Evolutionary conservation across 2,329 filamentous ascomycete species (phyloP), one percentile per base, ranked within the genome.

Genomic region (Orbilia blumenaviensis): DNA sequence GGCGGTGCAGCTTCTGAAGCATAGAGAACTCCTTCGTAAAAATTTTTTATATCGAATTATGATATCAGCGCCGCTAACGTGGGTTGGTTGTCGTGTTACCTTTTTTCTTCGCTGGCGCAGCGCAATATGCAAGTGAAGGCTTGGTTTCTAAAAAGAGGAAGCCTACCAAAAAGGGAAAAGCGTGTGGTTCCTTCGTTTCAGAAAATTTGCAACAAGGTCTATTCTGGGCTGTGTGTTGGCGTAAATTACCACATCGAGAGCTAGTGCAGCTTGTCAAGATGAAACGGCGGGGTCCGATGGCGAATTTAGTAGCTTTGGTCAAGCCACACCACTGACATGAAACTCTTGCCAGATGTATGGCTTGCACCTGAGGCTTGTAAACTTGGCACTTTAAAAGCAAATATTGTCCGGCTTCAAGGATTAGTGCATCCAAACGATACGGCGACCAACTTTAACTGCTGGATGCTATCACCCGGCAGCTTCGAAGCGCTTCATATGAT

Each of bases 131-230:
- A 42, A 44, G 46, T 8, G 38, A 16, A 62, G 10, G 29, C 23
- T 50, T 27, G 10, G 54, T 14, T 29, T 56, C 34, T 38, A 25
- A 38, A 66, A 66, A 54, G 36, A 66, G 62, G 46, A 38, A 42
- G 27, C 46, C 56, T 66, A 44, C 64, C 10, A 4, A 14, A 21
- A 56, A 38, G 18, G 52, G 52, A 5, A 61, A 61, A 61, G 34
- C 27, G 34, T 44, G 56, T 36, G 25, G 64, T 10, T 60, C 52
- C 8, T 52, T 52, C 27, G 62, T 52, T 54, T 54, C 44, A 38
- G 18, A 64, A 62, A 66, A 61, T 68, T 67, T 68, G 41, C 63
- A 75, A 75, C 71, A 63, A 23, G 9, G n/a, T 34, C 34, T 50
- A 38, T 54, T 66, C 34, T 32, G 62, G 61, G 62, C 29, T 61